Base-by-base conservation (phyloP, 305 asterid species). In the Fraxinus ornus region DNA sequence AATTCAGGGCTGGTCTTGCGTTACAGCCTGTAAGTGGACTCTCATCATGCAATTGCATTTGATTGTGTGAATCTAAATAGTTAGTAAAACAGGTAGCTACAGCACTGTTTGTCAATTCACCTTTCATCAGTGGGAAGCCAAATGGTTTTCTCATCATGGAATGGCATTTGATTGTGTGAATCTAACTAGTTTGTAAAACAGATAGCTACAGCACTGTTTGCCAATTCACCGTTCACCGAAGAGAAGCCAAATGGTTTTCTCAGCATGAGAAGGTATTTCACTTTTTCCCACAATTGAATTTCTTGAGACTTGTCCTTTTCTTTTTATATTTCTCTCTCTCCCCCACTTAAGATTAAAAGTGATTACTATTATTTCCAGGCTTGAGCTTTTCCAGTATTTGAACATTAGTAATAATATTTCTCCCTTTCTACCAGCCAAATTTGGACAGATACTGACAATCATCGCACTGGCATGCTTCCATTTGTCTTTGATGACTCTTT, bases 191-290 rank as follows among this genome's bases (percentile, higher is more conserved):
- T 79, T 75, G 8, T 82, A 81, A 47, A 86, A 91, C 95, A 91
- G 97, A 90, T 94, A 85, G 99, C 99, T 26, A 95, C 99, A 15
- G 98, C 99, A 41, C 81, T 35, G 39, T 79, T 89, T 80, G 91
- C 91, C 22, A 89, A 89, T 90, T 93, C 97, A 6, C 97, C 97
- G 52, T 93, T 93, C 86, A 92, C 90, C 17, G 97, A 93, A 79
- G 97, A 93, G 86, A 94, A 87, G 76, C 90, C 90, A 72, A 89
- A 87, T 35, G 91, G 89, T 71, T 87, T 80, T 85, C 95, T 95
- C 79, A 95, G 99, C 94, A 95, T 91, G 97, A 89, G 99, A 95
- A 95, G 99, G 99, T 93, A 79, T 9, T 83, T 81, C 15, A 62
- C 72, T 0, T 22, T 62, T 8, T 62, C 0, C 70, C 5, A 8